phyloP scores from a whole-genome alignment of 2,329 filamentous ascomycete genomes.

The Talaromyces marneffei region DNA sequence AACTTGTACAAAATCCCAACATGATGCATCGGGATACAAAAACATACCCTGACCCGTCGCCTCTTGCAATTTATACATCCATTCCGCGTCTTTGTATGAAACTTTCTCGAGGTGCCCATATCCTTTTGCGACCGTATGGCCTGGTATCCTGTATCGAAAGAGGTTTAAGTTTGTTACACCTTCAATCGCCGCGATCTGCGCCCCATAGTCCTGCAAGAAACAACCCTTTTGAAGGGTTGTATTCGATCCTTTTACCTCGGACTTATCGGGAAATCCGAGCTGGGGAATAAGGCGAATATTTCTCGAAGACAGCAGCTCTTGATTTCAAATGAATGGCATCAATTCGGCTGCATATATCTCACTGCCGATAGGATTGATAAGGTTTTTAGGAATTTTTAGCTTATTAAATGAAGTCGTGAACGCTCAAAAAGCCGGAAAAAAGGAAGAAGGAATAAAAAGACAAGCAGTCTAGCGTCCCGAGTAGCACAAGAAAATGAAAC shows the following conservation, averaged over 20 bases:
- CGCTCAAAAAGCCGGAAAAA: background rate
- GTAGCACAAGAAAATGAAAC: background rate
- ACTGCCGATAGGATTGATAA: background rate
- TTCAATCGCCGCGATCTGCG: background rate
- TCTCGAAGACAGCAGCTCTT: too few species aligned
- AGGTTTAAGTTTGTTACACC: background rate
- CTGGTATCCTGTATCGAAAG: background rate
- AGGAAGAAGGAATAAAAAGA: background rate
- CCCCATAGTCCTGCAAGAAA: background rate
- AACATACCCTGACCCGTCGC: slow-evolving; percentile 11
- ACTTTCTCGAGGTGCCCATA: slow-evolving; percentile 13
- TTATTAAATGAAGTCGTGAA: background rate
- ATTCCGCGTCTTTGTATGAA: slow-evolving; percentile 14
- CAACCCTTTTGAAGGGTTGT: background rate
- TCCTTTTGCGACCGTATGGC: background rate
- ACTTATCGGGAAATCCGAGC: background rate
- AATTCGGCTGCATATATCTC: background rate
- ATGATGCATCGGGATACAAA: background rate
- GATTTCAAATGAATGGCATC: background rate
- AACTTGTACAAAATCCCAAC: background rate
- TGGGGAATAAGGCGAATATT: background rate
- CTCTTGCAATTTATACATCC: slow-evolving; percentile 14
- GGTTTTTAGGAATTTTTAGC: too few species aligned
- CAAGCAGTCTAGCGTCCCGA: background rate
- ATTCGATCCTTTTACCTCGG: background rate